Base-by-base conservation (phyloP, 495 filamentous ascomycete genomes). In the Penicillium dipodomyicola region DNA sequence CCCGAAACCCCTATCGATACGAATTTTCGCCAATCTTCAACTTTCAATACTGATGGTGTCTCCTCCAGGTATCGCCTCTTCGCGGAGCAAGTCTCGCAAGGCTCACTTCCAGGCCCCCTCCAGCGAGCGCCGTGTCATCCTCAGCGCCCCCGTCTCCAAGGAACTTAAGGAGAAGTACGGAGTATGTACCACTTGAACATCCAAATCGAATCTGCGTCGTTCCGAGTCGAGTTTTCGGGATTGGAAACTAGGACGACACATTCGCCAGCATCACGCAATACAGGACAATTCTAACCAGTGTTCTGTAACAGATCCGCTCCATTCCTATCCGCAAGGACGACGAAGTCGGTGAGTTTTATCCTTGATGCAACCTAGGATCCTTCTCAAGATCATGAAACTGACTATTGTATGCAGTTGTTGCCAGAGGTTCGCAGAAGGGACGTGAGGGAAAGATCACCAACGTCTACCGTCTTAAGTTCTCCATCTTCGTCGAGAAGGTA, bases 271-370 rank as follows among this genome's bases (percentile, higher is more conserved):
- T 8, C 12, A 33, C 19, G 29, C 11, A 52, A 46, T 19, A 2
- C 32, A 17, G 22, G 39, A 46, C 17, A 14, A 56, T 54, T 51
- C 53, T 58, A 65, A 67, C 65, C 43, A 49, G 41, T 8, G 51
- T 15, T 58, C 42, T 12, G 45, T 52, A 23, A 62, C 67, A 96
- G 90, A 91, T 96, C 76, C 92, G 92, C 79, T 88, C 88, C 68
- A 96, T 98, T 72, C 94, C 94, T 70, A 84, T 98, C 83, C 91
- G 94, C 82, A 95, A 95, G 79, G 93, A 96, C 76, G 94, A 99
- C 79, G 91, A 96, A 78, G 91, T 97, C 66, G 45, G 45, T 48
- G 29, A 48, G 45, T 48, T 48, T 32, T 17, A 20, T 19, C 19
- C 15, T 29, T 20, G 27, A 48, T 14, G 2, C 29, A 48, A 20